Percentiles rank a stretch among this genome's conserved stretches.
These are phyloP conservation scores for Sclerotinia nivalis DNA, from an alignment of 2,329 filamentous ascomycete species.

Conservation along the genomic window DNA sequence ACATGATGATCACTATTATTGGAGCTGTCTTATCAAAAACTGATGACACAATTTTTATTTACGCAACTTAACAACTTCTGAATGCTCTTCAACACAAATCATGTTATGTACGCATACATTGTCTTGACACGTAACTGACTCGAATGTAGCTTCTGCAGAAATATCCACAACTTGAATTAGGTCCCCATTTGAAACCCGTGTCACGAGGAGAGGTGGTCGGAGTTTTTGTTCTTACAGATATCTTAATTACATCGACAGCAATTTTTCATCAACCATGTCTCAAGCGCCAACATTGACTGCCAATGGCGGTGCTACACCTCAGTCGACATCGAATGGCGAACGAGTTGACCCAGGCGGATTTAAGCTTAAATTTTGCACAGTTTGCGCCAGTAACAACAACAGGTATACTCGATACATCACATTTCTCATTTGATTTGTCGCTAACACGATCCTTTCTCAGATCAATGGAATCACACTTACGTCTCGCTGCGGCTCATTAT, in stretches of 20 bases:
- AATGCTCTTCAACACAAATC: slow-evolving; percentile 23
- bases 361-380: slow-evolving; percentile 95
- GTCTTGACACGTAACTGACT: slow-evolving; percentile 20
- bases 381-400: slow-evolving; percentile 99
- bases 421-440: background rate
- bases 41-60: slow-evolving; percentile 33
- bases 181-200: slow-evolving; percentile 5
- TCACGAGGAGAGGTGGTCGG: slow-evolving; percentile 4
- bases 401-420: slow-evolving; percentile 55
- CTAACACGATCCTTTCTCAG: slow-evolving; percentile 45
- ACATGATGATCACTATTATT: slow-evolving; percentile 34
- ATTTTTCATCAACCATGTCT: slow-evolving; percentile 11
- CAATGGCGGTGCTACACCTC: slow-evolving; percentile 28
- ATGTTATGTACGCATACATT: background rate
- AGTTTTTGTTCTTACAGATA: background rate
- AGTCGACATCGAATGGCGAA: slow-evolving; percentile 31
- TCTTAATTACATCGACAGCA: background rate
- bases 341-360: slow-evolving; percentile 52
- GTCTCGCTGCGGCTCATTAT: slow-evolving; percentile 80
- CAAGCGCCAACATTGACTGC: slow-evolving; percentile 26
- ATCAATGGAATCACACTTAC: slow-evolving; percentile 99
- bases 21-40: slow-evolving; percentile 34
- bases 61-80: slow-evolving; percentile 33
- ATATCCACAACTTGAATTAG: slow-evolving; percentile 7
- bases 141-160: slow-evolving; percentile 13